Evolutionary conservation across 2,329 filamentous ascomycete genomes (phyloP), one percentile per base, ranked within the genome.

Genomic region (Ophiostoma tasmaniense): DNA sequence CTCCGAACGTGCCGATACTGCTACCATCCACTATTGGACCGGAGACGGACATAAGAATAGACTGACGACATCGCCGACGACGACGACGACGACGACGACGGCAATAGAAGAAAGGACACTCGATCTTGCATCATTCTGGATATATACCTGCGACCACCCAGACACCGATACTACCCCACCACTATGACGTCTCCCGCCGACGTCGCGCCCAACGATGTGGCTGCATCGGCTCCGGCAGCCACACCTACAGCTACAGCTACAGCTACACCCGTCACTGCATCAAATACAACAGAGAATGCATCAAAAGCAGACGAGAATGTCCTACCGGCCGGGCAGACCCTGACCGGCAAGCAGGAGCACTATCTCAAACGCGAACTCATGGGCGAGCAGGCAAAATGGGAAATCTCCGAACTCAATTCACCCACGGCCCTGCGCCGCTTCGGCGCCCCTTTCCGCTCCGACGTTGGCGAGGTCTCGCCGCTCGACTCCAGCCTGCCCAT

Each of bases 291-390:
- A 37, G 61, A 65, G 35, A 17, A 37, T 17, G 61, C 20, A 39
- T n/a, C 61, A 37, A 64, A n/a, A 11, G 33, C 33, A 45, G 64
- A 65, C 37, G 3, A 22, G 22, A 22, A 45, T 65, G 70, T 20
- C 22, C 76, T 79, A 69, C 78, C 81, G 66, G 76, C 80, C 2
- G 81, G 80, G 59, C 82, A 85, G 71, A 74, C 80, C 6, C 81
- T 99, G 76, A 97, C 93, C 0, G 95, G 95, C 73, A 98, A 97
- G 81, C 33, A 33, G 8, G 33, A 33, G 33, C 33, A 33, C 33
- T 33, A 99, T 77, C 88, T 99, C 74, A 99, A 99, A 81, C 89
- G 95, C 76, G 95, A 99, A 79, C 89, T 99, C 75, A 88, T 99
- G 72, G 89, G 90, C 67, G 88, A 92, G 76, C 94, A 99, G 81